Evolutionary conservation across 1,139 yeast genomes (phyloP), one percentile per base, ranked within the genome.

Genomic region (Zygosaccharomyces pseudobailii): DNA sequence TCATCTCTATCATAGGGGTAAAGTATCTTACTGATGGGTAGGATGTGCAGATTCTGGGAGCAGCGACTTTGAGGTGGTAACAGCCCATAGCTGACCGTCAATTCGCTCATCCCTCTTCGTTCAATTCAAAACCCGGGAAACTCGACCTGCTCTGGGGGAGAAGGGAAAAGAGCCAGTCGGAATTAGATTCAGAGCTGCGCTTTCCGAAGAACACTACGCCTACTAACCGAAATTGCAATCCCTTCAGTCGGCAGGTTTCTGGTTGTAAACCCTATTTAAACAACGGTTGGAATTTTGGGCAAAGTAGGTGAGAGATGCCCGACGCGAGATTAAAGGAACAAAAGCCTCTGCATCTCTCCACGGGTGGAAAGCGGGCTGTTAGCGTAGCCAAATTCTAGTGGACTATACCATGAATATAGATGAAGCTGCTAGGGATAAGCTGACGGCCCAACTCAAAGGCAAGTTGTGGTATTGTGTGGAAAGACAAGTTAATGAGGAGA

Each of bases 391-490:
- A 24, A 24, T 24, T 6, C 1, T 24, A 2, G 8, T 6, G 27
- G 27, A 24, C 6, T 4, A 13, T 9, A 9, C 33, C 20, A 28
- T 44, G 42, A 28, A 22, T 33, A 42, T 36, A 17, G 45, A 45
- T 27, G 6, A 44, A 20, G 42, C 46, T n/a, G 48, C 44, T 9
- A 43, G 35, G 27, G 44, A 48, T 30, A 45, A 53, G 36, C 44
- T 54, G 10, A 40, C 45, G 10, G 50, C 70, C 57, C 81, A 79
- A 55, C 67, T 81, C 47, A 80, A 79, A 57, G 78, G 82, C 19
- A 75, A 78, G 17, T 69, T 82, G 17, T 82, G 84, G 75, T 71
- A 76, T 43, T 70, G 71, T 52, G 78, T 82, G 17, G 79, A 84
- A 33, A 72, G 73, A 55, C 75, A 78, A 55, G 76, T 81, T 9